These are phyloP conservation scores for Atalantia buxifolia DNA, from an alignment of 345 rosid genomes.

Conservation along the genomic window DNA sequence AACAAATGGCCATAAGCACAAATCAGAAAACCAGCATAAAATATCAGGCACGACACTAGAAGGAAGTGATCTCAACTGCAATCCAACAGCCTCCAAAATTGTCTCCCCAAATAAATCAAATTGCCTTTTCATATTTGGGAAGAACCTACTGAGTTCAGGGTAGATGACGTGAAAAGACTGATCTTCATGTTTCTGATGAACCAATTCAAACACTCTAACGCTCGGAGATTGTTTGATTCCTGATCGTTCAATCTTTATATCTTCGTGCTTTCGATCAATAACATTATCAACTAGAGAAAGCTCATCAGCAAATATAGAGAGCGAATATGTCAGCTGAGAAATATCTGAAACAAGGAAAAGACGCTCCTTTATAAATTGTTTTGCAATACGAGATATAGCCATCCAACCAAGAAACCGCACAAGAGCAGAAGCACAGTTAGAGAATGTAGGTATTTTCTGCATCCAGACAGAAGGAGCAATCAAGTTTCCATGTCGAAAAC, in stretches of 20 bases:
- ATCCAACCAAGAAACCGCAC: slow-evolving; percentile 89
- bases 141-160: slow-evolving; percentile 59
- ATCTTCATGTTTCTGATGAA: slow-evolving; percentile 29
- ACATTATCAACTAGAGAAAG: slow-evolving; percentile 48
- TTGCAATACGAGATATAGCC: slow-evolving; percentile 71
- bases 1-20: slow-evolving; percentile 60
- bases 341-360: slow-evolving; percentile 65
- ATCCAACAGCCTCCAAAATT: slow-evolving; percentile 73
- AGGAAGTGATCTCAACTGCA: slow-evolving; percentile 67
- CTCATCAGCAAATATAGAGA: slow-evolving; percentile 69
- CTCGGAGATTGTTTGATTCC: slow-evolving; percentile 17
- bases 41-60: slow-evolving; percentile 59
- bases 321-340: slow-evolving; percentile 53
- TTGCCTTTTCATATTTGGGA: slow-evolving; percentile 68
- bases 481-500: slow-evolving; percentile 48
- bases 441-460: slow-evolving; percentile 56
- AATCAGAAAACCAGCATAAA: slow-evolving; percentile 83
- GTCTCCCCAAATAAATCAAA: slow-evolving; percentile 66
- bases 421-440: slow-evolving; percentile 54
- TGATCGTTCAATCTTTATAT: slow-evolving; percentile 26
- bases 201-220: slow-evolving; percentile 22
- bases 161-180: slow-evolving; percentile 55
- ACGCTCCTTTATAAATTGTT: slow-evolving; percentile 47
- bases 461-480: slow-evolving; percentile 72
- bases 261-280: slow-evolving; percentile 35